These are phyloP conservation scores for Paramecium sexaurelia DNA, from an alignment of 73 alveolate genomes.

Conservation along the genomic window DNA sequence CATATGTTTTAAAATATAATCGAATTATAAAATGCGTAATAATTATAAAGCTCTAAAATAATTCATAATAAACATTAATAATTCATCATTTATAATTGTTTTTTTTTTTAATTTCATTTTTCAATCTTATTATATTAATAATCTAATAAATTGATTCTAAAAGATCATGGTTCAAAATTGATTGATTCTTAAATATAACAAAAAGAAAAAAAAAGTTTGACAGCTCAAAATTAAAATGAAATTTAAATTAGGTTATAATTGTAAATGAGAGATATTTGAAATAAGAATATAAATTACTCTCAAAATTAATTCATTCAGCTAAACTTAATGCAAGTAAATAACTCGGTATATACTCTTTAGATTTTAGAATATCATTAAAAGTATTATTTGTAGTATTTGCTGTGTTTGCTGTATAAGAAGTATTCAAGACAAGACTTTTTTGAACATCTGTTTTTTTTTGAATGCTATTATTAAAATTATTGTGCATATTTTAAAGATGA, in stretches of 20 bases:
- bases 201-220: no score
- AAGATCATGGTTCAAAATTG: no score
- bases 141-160: no score
- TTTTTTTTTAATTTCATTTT: no score
- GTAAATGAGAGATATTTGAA: neutral
- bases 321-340: slow-evolving; percentile 51
- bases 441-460: neutral
- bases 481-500: neutral
- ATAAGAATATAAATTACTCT: neutral
- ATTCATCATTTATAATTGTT: neutral
- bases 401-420: neutral
- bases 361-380: neutral
- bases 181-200: no score
- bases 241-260: neutral
- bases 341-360: slow-evolving; percentile 31
- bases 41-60: neutral
- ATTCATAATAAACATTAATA: neutral
- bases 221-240: no score
- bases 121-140: no score
- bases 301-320: slow-evolving; percentile 13
- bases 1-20: neutral
- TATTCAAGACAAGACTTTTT: neutral
- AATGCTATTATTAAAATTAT: neutral
- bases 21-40: slow-evolving; percentile 12
- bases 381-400: neutral